Base-by-base conservation (phyloP, 2,329 filamentous ascomycete species). In the Neonectria neomacrospora region DNA sequence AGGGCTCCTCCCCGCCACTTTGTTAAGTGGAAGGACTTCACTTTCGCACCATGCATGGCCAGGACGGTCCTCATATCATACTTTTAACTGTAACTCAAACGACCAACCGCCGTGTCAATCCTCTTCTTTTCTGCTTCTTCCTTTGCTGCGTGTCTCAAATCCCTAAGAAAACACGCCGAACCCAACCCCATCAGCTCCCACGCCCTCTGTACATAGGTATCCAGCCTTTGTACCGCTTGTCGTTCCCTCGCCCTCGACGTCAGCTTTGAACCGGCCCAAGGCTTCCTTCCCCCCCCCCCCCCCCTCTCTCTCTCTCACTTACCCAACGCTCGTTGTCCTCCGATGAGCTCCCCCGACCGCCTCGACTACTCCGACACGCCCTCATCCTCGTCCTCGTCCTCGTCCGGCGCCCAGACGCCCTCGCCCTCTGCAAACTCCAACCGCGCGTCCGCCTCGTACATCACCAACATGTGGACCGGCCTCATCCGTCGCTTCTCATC, bases 401-500 rank as follows among this genome's bases (percentile, higher is more conserved):
- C 71, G 12, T 72, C 71, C 39, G 71, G 71, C 57, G 64, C 65
- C 45, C 66, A 62, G 48, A 73, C 71, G n/a, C 71, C 71, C 71
- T 71, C 30, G 48, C 58, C 37, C 22, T 62, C 11, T n/a, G 10
- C 37, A 41, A 68, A 63, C 63, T 42, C 63, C 34, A 67, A 71
- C 54, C 70, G 67, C 52, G 70, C 70, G 18, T 73, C 71, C 41
- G 67, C 67, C 12, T 70, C 68, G 45, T 75, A 74, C 57, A 63
- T 77, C 39, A 64, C 71, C 63, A 79, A 63, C 65, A 82, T 85
- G 77, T 84, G 82, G 72, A 87, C 88, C 34, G 90, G 90, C 18
- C 81, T 93, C 54, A 86, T 92, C 66, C 86, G 91, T 37, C 89
- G 90, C 64, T 86, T 93, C 71, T 88, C 86, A 26, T 80, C 83